These are phyloP conservation scores for Fusarium paranaense DNA, from an alignment of 2,329 filamentous ascomycete species.

Conservation along the genomic window DNA sequence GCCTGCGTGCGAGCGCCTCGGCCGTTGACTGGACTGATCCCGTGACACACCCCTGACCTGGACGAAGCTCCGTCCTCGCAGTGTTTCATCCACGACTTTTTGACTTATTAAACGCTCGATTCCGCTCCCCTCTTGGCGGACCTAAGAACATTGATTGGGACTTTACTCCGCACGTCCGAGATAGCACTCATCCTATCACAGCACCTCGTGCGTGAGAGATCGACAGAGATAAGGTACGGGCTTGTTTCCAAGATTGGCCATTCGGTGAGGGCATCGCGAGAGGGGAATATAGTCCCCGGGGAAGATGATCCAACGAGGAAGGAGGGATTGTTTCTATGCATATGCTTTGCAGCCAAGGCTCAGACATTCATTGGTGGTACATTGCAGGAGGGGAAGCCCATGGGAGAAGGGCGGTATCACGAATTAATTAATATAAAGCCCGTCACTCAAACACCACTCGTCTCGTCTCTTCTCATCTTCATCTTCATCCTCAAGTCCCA, in stretches of 20 bases:
- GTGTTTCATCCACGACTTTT: not conserved
- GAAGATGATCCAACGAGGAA: constrained; percentile 29
- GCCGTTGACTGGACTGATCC: constrained; percentile 27
- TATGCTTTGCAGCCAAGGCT: not conserved
- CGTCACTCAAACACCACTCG: not conserved
- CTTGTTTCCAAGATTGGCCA: constrained; percentile 19
- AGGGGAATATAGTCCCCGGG: constrained; percentile 10
- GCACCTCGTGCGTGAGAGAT: constrained; percentile 34
- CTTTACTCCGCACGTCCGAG: not conserved
- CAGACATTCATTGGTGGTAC: not conserved
- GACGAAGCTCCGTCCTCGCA: not conserved
- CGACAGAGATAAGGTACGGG: constrained; percentile 4
- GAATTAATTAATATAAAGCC: constrained; percentile 25
- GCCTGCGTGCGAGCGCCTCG: constrained; percentile 26
- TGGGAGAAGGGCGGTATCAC: not conserved
- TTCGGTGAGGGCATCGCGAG: constrained; percentile 23
- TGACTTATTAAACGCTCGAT: not conserved
- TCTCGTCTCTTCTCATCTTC: not conserved
- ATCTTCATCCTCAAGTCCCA: not conserved
- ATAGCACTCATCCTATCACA: constrained; percentile 30
- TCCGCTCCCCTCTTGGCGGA: not conserved
- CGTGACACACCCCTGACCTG: not conserved
- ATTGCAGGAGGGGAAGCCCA: not conserved
- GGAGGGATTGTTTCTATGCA: constrained; percentile 9
- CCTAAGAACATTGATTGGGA: not conserved